A percentile compares a stretch with the other conserved stretches of the same genome.
Evolutionary conservation across 768 basidiomycete species (phyloP).

Genomic region (Polyporus arcularius): DNA sequence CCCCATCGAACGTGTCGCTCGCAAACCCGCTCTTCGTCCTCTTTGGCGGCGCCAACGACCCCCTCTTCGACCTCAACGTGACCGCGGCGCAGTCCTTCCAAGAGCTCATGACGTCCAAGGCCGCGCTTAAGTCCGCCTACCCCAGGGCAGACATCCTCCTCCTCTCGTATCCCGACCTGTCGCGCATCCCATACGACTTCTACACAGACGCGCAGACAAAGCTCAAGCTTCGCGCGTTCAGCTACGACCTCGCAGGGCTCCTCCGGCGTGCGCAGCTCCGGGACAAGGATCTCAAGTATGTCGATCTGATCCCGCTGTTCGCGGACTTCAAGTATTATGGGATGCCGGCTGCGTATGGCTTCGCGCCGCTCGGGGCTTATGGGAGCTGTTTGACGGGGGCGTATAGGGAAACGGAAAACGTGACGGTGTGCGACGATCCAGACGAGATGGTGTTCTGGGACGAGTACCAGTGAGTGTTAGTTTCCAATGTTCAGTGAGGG

Average conservation of each 20-base stretch:
- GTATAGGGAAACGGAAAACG: neutral
- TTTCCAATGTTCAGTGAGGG: neutral
- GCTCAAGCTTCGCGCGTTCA: neutral
- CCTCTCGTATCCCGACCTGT: neutral
- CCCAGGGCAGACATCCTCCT: neutral
- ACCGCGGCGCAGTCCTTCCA: neutral
- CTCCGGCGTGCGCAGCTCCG: neutral
- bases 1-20: neutral
- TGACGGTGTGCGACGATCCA: conserved; percentile 1
- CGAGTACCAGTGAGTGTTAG: conserved; percentile 1
- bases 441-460: neutral
- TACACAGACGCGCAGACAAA: neutral
- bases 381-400: conserved; percentile 1
- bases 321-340: neutral
- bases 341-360: neutral
- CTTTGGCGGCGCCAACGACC: conserved; percentile 1
- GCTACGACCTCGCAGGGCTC: neutral
- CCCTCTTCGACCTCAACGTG: neutral
- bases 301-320: neutral
- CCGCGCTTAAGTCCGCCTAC: neutral
- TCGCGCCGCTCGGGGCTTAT: neutral
- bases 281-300: neutral
- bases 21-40: neutral
- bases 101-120: neutral
- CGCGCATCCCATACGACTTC: neutral